Evolutionary conservation across 2,329 filamentous ascomycete species (phyloP), one percentile per base, ranked within the genome.

Genomic region (Apiospora aurea): DNA sequence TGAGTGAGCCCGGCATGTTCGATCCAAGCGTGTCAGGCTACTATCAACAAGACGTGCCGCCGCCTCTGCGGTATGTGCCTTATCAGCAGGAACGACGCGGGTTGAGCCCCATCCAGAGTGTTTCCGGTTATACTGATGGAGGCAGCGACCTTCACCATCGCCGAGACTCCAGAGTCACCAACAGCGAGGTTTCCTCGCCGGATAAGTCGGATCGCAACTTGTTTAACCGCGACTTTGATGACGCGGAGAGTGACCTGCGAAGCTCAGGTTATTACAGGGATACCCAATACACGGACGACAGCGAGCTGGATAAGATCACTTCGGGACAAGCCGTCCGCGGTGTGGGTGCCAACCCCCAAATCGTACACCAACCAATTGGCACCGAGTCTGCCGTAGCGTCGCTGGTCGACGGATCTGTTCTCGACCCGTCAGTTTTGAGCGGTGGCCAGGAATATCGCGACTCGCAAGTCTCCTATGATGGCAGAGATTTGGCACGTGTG

Each of bases 321-420:
- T 87, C 90, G 29, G 91, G 91, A 44, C 93, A 94, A 76, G 89
- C 93, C 71, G 90, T 97, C 38, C 90, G 89, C 43, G 90, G 89
- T 26, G 83, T 94, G 67, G 92, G 89, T 57, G 91, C 91, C 14
- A 97, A 94, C 76, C 92, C 94, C 1, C 88, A 94, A 75, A 92
- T 94, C 78, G 88, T 97, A 3, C 91, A 95, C 76, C 91, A 90
- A 1, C 90, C 89, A 1, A 79, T 91, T 46, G 94, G 89, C 2
- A 91, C 97, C 0, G 95, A 98, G 81, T 98, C 95, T 18, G 93
- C 93, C 13, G 95, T 98, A 14, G 96, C 96, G 10, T 98, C 95
- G 21, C 85, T 98, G 8, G 85, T 92, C 1, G 92, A 96, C 76
- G 94, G 95, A 24, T 96, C 94, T 0, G 84, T 88, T 81, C 80